phyloP scores from a whole-genome alignment of 2,329 filamentous ascomycete species.

The Scedosporium aurantiacum region DNA sequence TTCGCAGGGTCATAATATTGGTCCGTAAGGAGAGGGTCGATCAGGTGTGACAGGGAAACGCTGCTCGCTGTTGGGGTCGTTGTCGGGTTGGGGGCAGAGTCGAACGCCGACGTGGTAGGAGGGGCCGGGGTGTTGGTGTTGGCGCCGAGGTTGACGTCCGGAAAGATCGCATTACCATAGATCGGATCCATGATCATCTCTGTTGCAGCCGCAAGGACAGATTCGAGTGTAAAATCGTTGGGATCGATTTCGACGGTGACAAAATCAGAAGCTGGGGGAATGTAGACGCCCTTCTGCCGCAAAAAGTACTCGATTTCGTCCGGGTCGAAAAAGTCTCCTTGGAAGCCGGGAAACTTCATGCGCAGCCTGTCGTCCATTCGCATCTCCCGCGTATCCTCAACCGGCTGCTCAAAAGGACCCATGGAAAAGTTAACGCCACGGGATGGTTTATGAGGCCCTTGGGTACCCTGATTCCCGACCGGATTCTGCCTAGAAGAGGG shows the following conservation, averaged over 20 bases:
- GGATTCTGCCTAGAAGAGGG: constrained; percentile 5
- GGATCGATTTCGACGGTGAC: constrained; percentile 46
- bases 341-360: constrained; percentile 48
- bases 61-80: background rate
- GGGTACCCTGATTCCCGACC: constrained; percentile 26
- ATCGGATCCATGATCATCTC: background rate
- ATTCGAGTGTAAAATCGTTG: constrained; percentile 23
- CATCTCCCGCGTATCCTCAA: constrained; percentile 29
- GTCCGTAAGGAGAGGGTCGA: constrained; percentile 3
- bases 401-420: constrained; percentile 34
- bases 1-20: background rate
- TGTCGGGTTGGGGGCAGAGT: background rate
- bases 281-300: constrained; percentile 47
- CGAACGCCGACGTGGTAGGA: background rate
- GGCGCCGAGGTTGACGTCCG: background rate
- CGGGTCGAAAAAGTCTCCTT: constrained; percentile 66
- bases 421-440: background rate
- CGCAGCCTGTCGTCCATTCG: constrained; percentile 35
- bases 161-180: background rate
- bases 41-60: background rate
- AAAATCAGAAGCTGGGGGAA: constrained; percentile 50
- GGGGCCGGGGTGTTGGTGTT: background rate
- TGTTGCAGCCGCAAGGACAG: background rate
- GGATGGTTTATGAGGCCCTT: constrained; percentile 2
- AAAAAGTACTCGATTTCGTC: constrained; percentile 70